Base-by-base conservation (phyloP, 495 filamentous ascomycete species). In the Trichoderma reesei region DNA sequence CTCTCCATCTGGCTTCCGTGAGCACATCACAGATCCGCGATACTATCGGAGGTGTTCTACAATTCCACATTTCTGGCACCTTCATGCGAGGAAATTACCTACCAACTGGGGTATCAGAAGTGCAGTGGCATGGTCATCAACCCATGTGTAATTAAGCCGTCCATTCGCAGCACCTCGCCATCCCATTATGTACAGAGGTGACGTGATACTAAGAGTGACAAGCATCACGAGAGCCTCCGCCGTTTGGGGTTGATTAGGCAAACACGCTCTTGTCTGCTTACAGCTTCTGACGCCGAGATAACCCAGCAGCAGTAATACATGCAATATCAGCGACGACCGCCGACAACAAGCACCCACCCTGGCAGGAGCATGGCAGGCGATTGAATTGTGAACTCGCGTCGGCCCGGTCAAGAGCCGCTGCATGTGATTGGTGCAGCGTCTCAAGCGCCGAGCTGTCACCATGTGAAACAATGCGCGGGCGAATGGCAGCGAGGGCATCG, bases 381-480 rank as follows among this genome's bases (percentile, higher is more conserved):
- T 48, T 48, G 16, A 46, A 6, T 6, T 42, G 41, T 46, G 13
- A 26, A 56, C 34, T 33, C 51, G 51, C 26, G 26, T 56, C 51
- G 51, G 51, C 8, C 51, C 51, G 26, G 51, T 33, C 51, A 33
- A 33, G 14, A 33, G 51, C 51, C 26, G 10, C 51, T 36, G 51
- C 51, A 26, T 26, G 11, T 56, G 51, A 56, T 56, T 56, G 51
- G 51, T 56, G 51, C 11, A n/a, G 20, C 34, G 51, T 56, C 34
- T 56, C 51, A 34, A 56, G 51, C 51, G 51, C 51, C 51, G 26
- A 20, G 11, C 51, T 56, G 51, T 56, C 51, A 56, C 31, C 20
- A 56, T 31, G 51, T 56, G 51, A 56, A 56, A 56, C 51, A 34
- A 4, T 3, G 11, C 34, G 51, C 51, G 31, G 38, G 11, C 38